A percentile compares a stretch with the other conserved stretches of the same genome.
phyloP scores from a whole-genome alignment of 192 early-diverging fungal genomes.

The Podila epigama region DNA sequence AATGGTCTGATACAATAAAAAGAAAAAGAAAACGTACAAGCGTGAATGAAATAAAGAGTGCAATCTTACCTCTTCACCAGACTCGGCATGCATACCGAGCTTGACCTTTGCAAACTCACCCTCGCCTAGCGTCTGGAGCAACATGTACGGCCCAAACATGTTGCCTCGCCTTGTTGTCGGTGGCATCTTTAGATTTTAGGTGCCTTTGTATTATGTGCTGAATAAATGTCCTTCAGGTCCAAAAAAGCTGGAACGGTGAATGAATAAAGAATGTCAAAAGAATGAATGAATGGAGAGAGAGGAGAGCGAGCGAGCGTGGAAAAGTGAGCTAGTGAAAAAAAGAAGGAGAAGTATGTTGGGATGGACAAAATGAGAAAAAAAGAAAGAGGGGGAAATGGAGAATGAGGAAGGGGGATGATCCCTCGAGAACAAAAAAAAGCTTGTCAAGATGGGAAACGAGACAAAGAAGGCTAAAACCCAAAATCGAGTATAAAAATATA shows the following conservation, averaged over 20 bases:
- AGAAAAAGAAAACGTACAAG: neutral
- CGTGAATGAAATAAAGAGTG: neutral
- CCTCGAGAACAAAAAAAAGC: slow-evolving; percentile 1
- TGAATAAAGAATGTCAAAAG: neutral
- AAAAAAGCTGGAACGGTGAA: neutral
- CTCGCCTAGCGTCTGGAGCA: slow-evolving; percentile 96
- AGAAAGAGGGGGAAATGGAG: neutral
- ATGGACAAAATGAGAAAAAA: neutral
- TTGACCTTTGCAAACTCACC: slow-evolving; percentile 99
- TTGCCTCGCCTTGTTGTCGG: slow-evolving; percentile 59
- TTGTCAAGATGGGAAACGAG: neutral
- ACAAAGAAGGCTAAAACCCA: neutral
- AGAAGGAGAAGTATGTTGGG: neutral
- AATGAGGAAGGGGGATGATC: neutral
- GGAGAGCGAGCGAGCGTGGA: neutral
- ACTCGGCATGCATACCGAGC: slow-evolving; percentile 87
- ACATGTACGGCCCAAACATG: slow-evolving; percentile 90
- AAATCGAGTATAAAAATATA: neutral
- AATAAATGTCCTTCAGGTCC: neutral
- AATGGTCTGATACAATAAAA: neutral
- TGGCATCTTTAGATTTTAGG: slow-evolving; percentile 12
- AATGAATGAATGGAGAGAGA: neutral
- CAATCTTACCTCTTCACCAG: slow-evolving; percentile 70
- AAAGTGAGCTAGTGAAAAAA: neutral
- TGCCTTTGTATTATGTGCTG: neutral